Base-by-base conservation (phyloP, 2,329 filamentous ascomycete species). In the Coniochaeta prunicola region DNA sequence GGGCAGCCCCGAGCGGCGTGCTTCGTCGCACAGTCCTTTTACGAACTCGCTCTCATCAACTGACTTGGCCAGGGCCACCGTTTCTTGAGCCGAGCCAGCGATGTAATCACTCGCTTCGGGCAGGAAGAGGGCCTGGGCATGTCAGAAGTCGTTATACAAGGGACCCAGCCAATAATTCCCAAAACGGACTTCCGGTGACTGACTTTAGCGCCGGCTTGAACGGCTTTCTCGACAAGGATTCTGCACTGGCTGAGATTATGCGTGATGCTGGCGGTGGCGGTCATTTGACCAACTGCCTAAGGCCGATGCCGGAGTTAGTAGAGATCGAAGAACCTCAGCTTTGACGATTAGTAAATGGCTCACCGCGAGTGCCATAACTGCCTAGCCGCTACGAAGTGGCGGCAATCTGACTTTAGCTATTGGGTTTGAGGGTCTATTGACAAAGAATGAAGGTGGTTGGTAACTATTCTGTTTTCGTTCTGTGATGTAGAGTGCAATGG, bases 81-180 rank as follows among this genome's bases (percentile, higher is more conserved):
- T 89, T 66, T 92, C 86, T 12, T 82, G 72, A 2, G 87, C 78
- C 0, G 85, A 86, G 1, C 81, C 78, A 21, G 85, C 88, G 66
- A 97, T 92, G 77, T 96, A 97, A 76, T 96, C 92, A 59, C 85
- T 85, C 26, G 93, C 93, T 80, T 97, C 93, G 13, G 93, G 93
- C 57, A 97, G 87, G 76, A 97, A 97, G 56, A 97, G 82, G 19
- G 63, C 64, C 63, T 65, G 31, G 1, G 19, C 13, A 24, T 26
- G 34, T 24, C n/a, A 53, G 45, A 31, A 61, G 19, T 38, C 6
- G 3, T n/a, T n/a, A 4, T 7, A 36, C 6, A 36, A 4, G 33
- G 33, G 12, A 15, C 10, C 10, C 12, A 36, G 33, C 17, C 57
- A 66, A 57, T 62, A 67, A 55, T 21, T 8, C 13, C 15, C 21